phyloP scores from a whole-genome alignment of 2,329 filamentous ascomycete species.

The Pleochaeta shiraiana region DNA sequence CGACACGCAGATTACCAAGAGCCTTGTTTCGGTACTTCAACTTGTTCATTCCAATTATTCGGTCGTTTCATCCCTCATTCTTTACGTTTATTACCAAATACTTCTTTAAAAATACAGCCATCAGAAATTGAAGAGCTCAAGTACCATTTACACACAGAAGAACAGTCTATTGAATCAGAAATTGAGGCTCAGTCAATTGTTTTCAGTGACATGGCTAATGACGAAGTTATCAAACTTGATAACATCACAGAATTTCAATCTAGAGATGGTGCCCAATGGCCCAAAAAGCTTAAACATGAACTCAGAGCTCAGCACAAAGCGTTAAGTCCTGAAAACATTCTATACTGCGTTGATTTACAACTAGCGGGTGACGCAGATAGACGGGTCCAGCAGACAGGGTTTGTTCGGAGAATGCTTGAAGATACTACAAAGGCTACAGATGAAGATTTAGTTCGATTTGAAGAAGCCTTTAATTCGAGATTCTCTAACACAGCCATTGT shows the following conservation, averaged over 20 bases:
- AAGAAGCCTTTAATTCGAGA: not conserved
- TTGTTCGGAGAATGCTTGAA: not conserved
- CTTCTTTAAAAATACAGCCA: too few species aligned
- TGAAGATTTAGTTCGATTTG: not conserved
- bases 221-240: not conserved
- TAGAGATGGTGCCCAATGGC: not conserved
- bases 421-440: not conserved
- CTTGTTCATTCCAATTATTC: too few species aligned
- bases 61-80: too few species aligned
- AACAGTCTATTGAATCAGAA: not conserved
- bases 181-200: not conserved
- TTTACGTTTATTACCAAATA: too few species aligned
- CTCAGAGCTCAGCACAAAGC: not conserved
- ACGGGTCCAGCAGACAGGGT: not conserved
- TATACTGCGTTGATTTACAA: not conserved
- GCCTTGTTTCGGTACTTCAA: too few species aligned
- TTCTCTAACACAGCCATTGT: not conserved
- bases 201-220: not conserved
- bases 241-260: not conserved
- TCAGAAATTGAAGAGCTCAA: slow-evolving; percentile 21
- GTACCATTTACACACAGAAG: slow-evolving; percentile 26
- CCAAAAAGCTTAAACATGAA: not conserved
- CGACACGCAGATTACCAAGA: too few species aligned
- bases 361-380: not conserved
- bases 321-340: not conserved